Evolutionary conservation across 768 basidiomycete species (phyloP), one percentile per base, ranked within the genome.

Genomic region (Tricholoma sp.): DNA sequence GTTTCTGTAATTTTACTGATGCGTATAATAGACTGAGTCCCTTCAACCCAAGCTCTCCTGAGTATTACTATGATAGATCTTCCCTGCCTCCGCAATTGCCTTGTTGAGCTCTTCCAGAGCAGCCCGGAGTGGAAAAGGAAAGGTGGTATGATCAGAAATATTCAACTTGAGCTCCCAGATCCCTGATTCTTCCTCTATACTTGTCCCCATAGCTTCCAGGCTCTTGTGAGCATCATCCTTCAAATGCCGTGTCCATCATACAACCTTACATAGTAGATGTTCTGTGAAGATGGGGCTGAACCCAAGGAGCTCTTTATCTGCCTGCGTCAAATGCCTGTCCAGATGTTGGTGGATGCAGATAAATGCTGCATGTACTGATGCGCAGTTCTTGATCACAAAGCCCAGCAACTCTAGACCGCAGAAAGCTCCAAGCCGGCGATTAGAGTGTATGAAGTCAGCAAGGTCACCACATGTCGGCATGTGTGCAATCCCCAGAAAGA

Each of bases 201-300:
- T 5, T 7, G 33, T 20, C 36, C 11, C 36, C 11, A 36, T 36
- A 3, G 37, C 13, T 39, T 39, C 37, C 2, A 39, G 37, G 15
- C 37, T 39, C 37, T 39, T 39, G 37, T 39, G 37, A 5, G 15
- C 17, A 39, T n/a, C 37, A n/a, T 39, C 37, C 17, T 39, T 39
- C 18, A 20, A 1, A 42, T 42, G 48, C 33, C 15, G 15, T 11
- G 48, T 31, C 61, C 61, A 64, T 9, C 61, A 55, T 8, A 55
- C 50, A 13, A 64, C 55, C 31, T 65, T 65, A 51, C 63, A 62
- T 7, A 65, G 61, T 1, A 57, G 24, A 44, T 65, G 63, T 48
- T 65, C 63, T 0, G 59, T 53, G 34, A 65, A 65, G 10, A 65
- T 58, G 13, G 53, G 50, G 6, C 58, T 54, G 51, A 63, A 65